These are phyloP conservation scores for Hypoxylon sp. DNA, from an alignment of 2,329 filamentous ascomycete species.

Conservation along the genomic window DNA sequence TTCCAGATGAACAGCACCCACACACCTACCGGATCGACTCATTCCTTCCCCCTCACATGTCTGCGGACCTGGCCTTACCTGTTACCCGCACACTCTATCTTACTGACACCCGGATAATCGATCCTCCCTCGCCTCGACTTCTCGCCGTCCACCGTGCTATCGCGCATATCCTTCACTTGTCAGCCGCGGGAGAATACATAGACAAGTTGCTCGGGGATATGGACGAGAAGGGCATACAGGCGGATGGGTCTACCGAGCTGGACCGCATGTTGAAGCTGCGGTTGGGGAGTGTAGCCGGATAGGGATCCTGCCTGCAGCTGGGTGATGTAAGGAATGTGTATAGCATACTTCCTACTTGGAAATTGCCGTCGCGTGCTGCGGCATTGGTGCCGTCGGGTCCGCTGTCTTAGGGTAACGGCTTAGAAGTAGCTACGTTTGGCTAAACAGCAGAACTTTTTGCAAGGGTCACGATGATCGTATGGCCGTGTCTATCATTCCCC, in stretches of 20 bases:
- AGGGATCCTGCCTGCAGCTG: background rate
- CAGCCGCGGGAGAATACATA: constrained; percentile 45
- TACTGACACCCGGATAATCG: constrained; percentile 38
- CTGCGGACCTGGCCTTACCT: constrained; percentile 35
- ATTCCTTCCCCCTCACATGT: constrained; percentile 27
- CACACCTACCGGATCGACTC: constrained; percentile 43
- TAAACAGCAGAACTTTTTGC: too few species aligned
- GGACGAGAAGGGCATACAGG: constrained; percentile 22
- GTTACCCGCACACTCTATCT: constrained; percentile 43
- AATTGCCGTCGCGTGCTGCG: too few species aligned
- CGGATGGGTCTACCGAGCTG: constrained; percentile 31
- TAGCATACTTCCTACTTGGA: too few species aligned
- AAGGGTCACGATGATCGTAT: too few species aligned
- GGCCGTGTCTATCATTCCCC: too few species aligned
- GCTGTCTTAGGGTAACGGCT: too few species aligned
- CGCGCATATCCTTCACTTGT: constrained; percentile 46
- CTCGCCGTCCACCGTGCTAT: constrained; percentile 48
- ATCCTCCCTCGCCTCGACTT: constrained; percentile 46
- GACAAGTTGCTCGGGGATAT: constrained; percentile 42
- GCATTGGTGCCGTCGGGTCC: too few species aligned
- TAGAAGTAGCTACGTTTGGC: too few species aligned
- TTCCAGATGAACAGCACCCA: constrained; percentile 21
- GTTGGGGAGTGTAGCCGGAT: constrained; percentile 2
- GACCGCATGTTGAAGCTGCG: constrained; percentile 20
- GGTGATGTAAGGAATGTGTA: too few species aligned